phyloP scores from a whole-genome alignment of 2,329 filamentous ascomycete genomes.

The Teratosphaeria viscida region DNA sequence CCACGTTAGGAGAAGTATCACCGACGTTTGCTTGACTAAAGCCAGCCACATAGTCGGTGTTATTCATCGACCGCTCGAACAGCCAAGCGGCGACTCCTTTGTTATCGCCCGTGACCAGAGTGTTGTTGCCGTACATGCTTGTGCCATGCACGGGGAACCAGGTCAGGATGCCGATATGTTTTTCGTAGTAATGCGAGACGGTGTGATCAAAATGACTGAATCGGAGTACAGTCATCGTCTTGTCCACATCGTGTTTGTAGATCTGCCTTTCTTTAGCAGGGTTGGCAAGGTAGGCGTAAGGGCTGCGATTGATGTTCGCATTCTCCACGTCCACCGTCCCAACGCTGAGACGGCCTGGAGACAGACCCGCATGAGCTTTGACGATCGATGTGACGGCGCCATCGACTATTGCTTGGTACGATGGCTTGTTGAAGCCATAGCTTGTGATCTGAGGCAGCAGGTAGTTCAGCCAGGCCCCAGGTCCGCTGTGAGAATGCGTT shows the following conservation, averaged over 20 bases:
- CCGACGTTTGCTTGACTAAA: slow-evolving; percentile 89
- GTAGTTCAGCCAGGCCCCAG: slow-evolving; percentile 91
- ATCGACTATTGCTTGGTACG: slow-evolving; percentile 79
- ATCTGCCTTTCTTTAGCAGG: slow-evolving; percentile 61
- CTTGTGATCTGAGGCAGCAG: slow-evolving; percentile 84
- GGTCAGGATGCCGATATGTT: slow-evolving; percentile 69
- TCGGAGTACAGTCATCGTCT: slow-evolving; percentile 67
- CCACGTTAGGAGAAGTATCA: slow-evolving; percentile 79
- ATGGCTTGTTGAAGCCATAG: slow-evolving; percentile 75
- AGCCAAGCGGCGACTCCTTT: slow-evolving; percentile 85
- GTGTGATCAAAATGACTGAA: slow-evolving; percentile 39
- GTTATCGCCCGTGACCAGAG: slow-evolving; percentile 84
- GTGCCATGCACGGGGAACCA: slow-evolving; percentile 94
- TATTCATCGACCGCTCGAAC: slow-evolving; percentile 56
- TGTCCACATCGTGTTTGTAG: slow-evolving; percentile 61
- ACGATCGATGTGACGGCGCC: slow-evolving; percentile 74
- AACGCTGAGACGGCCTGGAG: slow-evolving; percentile 59
- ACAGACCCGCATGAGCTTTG: slow-evolving; percentile 63
- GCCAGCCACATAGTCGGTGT: slow-evolving; percentile 69
- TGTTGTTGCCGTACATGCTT: slow-evolving; percentile 84
- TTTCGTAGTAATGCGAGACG: slow-evolving; percentile 57
- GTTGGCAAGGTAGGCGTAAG: slow-evolving; percentile 80
- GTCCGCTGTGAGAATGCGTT: slow-evolving; percentile 86
- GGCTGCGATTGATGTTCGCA: slow-evolving; percentile 80
- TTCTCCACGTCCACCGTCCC: slow-evolving; percentile 60